Evolutionary conservation across 2,329 filamentous ascomycete genomes (phyloP).

Genomic region (Coniella vitis): DNA sequence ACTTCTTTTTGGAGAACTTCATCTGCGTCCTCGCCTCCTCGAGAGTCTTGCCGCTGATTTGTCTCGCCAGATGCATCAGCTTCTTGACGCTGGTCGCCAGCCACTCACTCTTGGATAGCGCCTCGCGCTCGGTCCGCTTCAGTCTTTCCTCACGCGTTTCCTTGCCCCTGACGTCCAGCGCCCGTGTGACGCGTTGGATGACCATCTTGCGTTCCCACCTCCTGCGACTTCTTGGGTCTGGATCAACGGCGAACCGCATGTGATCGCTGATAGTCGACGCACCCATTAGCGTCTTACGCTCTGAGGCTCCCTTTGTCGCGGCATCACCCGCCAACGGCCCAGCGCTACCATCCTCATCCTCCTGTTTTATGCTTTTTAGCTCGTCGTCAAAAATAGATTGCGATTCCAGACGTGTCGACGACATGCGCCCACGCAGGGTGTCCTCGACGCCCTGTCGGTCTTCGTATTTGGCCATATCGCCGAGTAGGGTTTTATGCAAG

Average conservation of each 20-base stretch:
- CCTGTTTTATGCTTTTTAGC: constrained; percentile 29
- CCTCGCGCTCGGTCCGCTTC: constrained; percentile 53
- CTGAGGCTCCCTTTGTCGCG: constrained; percentile 25
- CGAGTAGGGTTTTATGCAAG: constrained; percentile 14
- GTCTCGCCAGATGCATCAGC: constrained; percentile 73
- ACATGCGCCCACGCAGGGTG: constrained; percentile 35
- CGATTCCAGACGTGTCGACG: constrained; percentile 34
- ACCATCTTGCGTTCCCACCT: constrained; percentile 82
- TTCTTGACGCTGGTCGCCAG: constrained; percentile 91
- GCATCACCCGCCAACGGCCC: not conserved
- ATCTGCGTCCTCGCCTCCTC: constrained; percentile 93
- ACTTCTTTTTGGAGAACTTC: constrained; percentile 92
- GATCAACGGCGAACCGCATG: constrained; percentile 63
- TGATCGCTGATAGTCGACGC: constrained; percentile 38
- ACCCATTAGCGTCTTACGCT: constrained; percentile 28
- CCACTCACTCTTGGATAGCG: constrained; percentile 56
- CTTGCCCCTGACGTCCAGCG: constrained; percentile 52
- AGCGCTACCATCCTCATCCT: not conserved
- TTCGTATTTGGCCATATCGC: constrained; percentile 24
- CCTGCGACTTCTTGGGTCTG: constrained; percentile 62
- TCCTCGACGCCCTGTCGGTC: constrained; percentile 34
- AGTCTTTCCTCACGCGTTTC: constrained; percentile 58
- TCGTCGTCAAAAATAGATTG: constrained; percentile 60
- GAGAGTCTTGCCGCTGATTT: constrained; percentile 89
- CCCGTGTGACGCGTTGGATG: constrained; percentile 63